These are phyloP conservation scores for Parastagonospora avenae DNA, from an alignment of 2,329 filamentous ascomycete species.

Conservation along the genomic window DNA sequence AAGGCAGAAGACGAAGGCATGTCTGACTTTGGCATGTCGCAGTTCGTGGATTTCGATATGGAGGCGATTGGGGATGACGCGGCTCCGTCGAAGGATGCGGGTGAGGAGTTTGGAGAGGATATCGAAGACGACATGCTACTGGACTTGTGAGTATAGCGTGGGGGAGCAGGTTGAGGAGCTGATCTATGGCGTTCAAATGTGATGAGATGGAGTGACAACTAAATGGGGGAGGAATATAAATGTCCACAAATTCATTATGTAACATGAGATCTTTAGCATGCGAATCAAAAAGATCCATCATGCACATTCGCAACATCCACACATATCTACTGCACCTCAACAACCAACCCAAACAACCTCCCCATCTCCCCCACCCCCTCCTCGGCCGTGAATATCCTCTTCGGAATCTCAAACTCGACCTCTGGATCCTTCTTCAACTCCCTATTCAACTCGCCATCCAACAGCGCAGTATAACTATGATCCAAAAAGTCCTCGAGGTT, in stretches of 20 bases:
- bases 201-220: too few species aligned
- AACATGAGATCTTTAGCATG: too few species aligned
- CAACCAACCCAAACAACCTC: slow-evolving; percentile 37
- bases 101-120: slow-evolving; percentile 8
- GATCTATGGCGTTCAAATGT: background rate
- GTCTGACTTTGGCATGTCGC: slow-evolving; percentile 5
- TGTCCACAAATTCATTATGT: too few species aligned
- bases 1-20: background rate
- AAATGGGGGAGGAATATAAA: too few species aligned
- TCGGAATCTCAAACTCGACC: slow-evolving; percentile 92
- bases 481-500: slow-evolving; percentile 97
- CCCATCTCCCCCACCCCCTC: slow-evolving; percentile 39
- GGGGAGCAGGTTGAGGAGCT: background rate
- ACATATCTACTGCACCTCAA: slow-evolving; percentile 29
- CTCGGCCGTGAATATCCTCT: slow-evolving; percentile 70
- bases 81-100: background rate
- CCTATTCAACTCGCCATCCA: slow-evolving; percentile 83
- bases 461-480: slow-evolving; percentile 83
- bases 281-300: too few species aligned
- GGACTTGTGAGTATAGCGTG: slow-evolving; percentile 15
- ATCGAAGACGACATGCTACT: slow-evolving; percentile 35
- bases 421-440: slow-evolving; percentile 84
- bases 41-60: slow-evolving; percentile 1
- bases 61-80: background rate
- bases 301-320: too few species aligned